Conservation (phyloP, 805 yeast genomes). For the Myxozyma sirexii region DNA sequence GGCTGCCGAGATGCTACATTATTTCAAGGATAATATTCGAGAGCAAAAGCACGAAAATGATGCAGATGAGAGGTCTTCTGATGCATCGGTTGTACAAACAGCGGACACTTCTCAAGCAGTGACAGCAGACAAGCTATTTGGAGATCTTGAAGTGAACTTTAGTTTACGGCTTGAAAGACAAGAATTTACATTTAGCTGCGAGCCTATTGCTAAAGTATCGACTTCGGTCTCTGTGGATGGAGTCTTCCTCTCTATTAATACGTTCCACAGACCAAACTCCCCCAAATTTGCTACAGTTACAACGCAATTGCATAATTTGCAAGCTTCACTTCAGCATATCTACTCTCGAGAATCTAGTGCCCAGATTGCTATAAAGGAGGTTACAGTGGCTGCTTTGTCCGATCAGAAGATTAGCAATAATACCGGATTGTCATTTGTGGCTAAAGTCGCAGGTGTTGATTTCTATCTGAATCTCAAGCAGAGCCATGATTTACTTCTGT, state of each 20-base stretch:
- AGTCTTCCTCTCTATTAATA: slow-evolving; percentile 59
- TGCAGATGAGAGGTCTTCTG: not conserved
- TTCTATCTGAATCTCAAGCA: slow-evolving; percentile 79
- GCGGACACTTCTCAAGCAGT: not conserved
- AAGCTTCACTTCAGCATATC: slow-evolving; percentile 81
- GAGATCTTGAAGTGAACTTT: slow-evolving; percentile 61
- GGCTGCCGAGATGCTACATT: slow-evolving; percentile 57
- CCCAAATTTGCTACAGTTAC: slow-evolving; percentile 49
- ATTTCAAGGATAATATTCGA: slow-evolving; percentile 53
- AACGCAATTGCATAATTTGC: slow-evolving; percentile 56
- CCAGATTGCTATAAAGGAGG: slow-evolving; percentile 53
- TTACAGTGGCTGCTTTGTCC: slow-evolving; percentile 41
- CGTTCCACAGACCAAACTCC: slow-evolving; percentile 46
- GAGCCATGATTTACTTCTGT: slow-evolving; percentile 80
- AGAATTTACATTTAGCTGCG: slow-evolving; percentile 77
- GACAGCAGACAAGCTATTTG: slow-evolving; percentile 44
- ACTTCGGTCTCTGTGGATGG: slow-evolving; percentile 77
- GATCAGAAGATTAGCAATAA: slow-evolving; percentile 6
- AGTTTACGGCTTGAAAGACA: slow-evolving; percentile 73
- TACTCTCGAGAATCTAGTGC: slow-evolving; percentile 91
- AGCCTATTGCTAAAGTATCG: slow-evolving; percentile 90
- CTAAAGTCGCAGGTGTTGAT: slow-evolving; percentile 56
- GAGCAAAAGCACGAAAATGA: slow-evolving; percentile 15
- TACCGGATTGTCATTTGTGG: slow-evolving; percentile 42
- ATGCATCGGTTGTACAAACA: not conserved